Conservation (phyloP, 2,329 filamentous ascomycete genomes). For the Ilyonectria robusta region DNA sequence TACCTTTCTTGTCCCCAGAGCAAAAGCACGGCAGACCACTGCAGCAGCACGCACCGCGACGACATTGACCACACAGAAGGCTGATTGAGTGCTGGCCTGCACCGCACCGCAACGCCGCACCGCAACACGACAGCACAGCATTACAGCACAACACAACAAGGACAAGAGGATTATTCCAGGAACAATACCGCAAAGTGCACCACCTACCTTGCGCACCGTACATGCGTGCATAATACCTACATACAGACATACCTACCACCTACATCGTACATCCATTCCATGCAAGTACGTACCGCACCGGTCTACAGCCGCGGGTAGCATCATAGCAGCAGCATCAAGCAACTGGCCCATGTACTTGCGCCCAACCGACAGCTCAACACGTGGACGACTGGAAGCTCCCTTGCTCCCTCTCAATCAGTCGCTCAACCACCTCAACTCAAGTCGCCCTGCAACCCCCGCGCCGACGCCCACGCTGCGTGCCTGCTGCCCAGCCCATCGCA, state of each 20-base stretch:
- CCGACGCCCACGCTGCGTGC: conserved; percentile 29
- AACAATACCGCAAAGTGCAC: conserved; percentile 10
- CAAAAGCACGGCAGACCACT: conserved; percentile 7
- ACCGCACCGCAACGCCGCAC: conserved; percentile 1
- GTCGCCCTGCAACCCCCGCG: conserved; percentile 20
- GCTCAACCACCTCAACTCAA: conserved; percentile 31
- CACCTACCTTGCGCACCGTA: background rate
- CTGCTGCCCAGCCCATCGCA: conserved; percentile 28
- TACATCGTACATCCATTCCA: background rate
- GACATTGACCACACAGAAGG: conserved; percentile 15
- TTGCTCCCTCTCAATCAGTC: conserved; percentile 14
- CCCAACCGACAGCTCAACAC: conserved; percentile 48
- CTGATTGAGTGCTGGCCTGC: conserved; percentile 1
- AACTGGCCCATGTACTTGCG: conserved; percentile 42
- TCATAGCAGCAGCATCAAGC: conserved; percentile 22
- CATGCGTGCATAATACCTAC: background rate
- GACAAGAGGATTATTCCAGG: conserved; percentile 5
- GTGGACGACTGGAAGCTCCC: conserved; percentile 45
- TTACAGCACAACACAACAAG: conserved; percentile 16
- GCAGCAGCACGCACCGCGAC: conserved; percentile 13
- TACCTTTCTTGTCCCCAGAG: background rate
- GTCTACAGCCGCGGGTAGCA: conserved; percentile 21
- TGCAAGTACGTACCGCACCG: background rate
- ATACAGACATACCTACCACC: background rate
- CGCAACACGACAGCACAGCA: conserved; percentile 29